A percentile compares a stretch with the other conserved stretches of the same genome.
Conservation (phyloP, 78 protist species). For the Dictyostelium citrinum region DNA sequence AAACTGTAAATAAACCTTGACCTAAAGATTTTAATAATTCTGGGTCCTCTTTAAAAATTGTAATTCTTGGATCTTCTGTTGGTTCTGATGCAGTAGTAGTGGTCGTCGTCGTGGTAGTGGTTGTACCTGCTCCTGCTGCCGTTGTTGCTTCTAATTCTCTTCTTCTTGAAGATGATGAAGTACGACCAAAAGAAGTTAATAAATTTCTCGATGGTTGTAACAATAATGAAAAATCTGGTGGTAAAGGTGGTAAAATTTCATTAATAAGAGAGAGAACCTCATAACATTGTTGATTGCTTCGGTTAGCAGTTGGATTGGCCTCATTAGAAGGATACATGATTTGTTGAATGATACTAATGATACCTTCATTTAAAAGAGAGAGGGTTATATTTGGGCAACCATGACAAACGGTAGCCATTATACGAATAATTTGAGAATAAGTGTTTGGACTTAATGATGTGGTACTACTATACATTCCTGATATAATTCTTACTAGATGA, state of each 20-base stretch:
- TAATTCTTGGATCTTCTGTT: constrained; percentile 49
- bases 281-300: constrained; percentile 61
- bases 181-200: neutral
- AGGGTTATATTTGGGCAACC: constrained; percentile 21
- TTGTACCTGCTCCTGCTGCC: neutral
- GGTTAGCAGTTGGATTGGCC: neutral
- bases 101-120: neutral
- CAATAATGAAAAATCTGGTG: constrained; percentile 28
- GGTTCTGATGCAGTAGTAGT: neutral
- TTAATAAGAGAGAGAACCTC: constrained; percentile 68
- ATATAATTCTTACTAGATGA: constrained; percentile 38
- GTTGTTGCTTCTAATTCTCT: neutral
- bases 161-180: neutral
- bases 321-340: constrained; percentile 8
- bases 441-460: constrained; percentile 40
- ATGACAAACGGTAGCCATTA: constrained; percentile 50
- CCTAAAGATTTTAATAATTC: constrained; percentile 32
- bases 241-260: constrained; percentile 75
- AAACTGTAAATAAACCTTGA: constrained; percentile 14
- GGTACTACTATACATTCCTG: constrained; percentile 51
- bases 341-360: constrained; percentile 28
- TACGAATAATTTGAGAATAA: constrained; percentile 64
- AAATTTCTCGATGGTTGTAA: neutral
- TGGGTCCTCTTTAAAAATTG: constrained; percentile 36
- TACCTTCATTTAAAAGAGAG: constrained; percentile 24